Percentiles rank a stretch among this genome's conserved stretches.
These are phyloP conservation scores for Centrapalus pauciflorus DNA, from an alignment of 129 eudicot species.

Conservation along the genomic window DNA sequence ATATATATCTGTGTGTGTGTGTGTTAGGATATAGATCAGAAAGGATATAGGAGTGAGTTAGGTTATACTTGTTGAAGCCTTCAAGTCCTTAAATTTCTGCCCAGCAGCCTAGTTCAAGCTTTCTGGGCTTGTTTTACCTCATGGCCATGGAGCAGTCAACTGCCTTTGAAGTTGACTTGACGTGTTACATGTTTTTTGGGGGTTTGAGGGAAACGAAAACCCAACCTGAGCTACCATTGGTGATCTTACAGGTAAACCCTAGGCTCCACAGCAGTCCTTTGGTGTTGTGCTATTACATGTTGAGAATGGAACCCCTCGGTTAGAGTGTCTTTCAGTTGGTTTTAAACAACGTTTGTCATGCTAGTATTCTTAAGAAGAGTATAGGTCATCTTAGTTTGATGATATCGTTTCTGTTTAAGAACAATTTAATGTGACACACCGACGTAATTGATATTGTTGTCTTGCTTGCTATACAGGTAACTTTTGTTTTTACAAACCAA, in stretches of 20 bases:
- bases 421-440: not conserved
- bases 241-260: too few species aligned
- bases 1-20: too few species aligned
- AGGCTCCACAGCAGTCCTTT: not conserved
- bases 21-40: too few species aligned
- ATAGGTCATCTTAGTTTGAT: not conserved
- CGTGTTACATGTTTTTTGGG: too few species aligned
- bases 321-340: not conserved
- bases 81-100: not conserved
- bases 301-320: not conserved
- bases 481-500: slow-evolving; percentile 93
- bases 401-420: not conserved
- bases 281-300: not conserved
- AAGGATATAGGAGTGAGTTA: not conserved
- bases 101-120: not conserved
- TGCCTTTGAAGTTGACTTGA: not conserved
- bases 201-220: too few species aligned
- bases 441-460: slow-evolving; percentile 8
- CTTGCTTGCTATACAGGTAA: too few species aligned
- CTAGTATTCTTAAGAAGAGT: not conserved
- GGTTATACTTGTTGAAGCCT: not conserved
- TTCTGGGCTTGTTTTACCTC: not conserved
- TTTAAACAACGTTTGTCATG: not conserved
- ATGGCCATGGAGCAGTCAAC: not conserved
- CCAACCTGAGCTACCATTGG: too few species aligned